Base-by-base conservation (phyloP, 148 eudicot species). In the Rhododendron henanense region DNA sequence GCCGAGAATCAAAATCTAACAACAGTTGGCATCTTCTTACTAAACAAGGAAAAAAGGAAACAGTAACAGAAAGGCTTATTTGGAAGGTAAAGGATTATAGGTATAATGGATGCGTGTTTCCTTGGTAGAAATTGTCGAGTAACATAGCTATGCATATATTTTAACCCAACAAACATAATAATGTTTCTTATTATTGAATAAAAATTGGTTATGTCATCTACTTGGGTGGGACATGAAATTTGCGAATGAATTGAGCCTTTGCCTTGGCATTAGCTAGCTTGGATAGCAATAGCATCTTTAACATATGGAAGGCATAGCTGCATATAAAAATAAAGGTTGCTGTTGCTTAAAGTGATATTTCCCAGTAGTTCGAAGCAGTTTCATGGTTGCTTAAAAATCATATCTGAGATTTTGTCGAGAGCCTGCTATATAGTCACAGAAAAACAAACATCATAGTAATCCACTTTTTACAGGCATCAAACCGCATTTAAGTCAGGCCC, bases 1-100 rank as follows among this genome's bases (percentile, higher is more conserved):
- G 92, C 87, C 84, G 82, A 81, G 31, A 74, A 87, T 85, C 79
- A 78, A 55, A 33, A 85, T 28, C 67, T 50, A 85, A 45, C n/a
- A 9, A 85, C 45, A 19, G 77, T 69, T 67, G 74, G 82, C 78
- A 84, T 78, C 74, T 37, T 57, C 28, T 84, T 31, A 90, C 35
- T 19, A 67, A 82, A 37, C 35, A 67, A 67, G 28, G 74, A 25
- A 74, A 74, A 55, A 87, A 18, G 37, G 74, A 67, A 74, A 37
- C 67, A 44, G n/a, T 18, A 44, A 50, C 31, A 33, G 7, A 50
- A 47, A 85, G 4, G 0, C 35, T 15, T 13, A 4, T 28, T 51
- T 51, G 78, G 47, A 25, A 41, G 59, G 28, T 47, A 28, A n/a
- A 67, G 19, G 28, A 13, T 65, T 19, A 82, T 35, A 82, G 1